Evolutionary conservation across 352 stramenopile species (phyloP).

Genomic region (Pythium biforme): DNA sequence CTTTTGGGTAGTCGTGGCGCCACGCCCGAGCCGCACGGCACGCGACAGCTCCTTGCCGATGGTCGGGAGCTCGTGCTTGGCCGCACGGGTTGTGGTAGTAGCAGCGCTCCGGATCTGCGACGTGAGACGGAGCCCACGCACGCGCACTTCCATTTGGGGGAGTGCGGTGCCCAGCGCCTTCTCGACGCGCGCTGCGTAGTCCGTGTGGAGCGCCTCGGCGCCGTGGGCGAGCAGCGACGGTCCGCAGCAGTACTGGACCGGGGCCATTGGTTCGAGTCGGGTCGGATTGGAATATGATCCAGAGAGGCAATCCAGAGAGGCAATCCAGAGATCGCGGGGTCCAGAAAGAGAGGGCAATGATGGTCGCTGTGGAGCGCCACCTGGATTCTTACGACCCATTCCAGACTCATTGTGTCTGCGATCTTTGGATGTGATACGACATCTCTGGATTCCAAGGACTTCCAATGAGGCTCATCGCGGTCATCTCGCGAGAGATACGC

Average conservation of each 20-base stretch:
- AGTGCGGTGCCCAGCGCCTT: slow-evolving; percentile 28
- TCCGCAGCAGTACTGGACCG: not conserved
- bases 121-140: slow-evolving; percentile 37
- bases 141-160: slow-evolving; percentile 49
- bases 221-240: slow-evolving; percentile 35
- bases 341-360: too few species aligned
- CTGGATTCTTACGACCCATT: too few species aligned
- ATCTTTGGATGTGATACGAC: too few species aligned
- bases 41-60: slow-evolving; percentile 19
- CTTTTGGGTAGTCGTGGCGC: slow-evolving; percentile 37
- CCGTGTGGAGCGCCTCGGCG: slow-evolving; percentile 31
- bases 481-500: too few species aligned
- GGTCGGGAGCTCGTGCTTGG: slow-evolving; percentile 23
- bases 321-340: too few species aligned
- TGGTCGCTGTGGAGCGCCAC: too few species aligned
- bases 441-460: too few species aligned
- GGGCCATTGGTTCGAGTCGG: not conserved
- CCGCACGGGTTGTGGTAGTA: slow-evolving; percentile 5
- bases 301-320: too few species aligned
- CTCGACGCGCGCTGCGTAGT: slow-evolving; percentile 31
- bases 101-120: slow-evolving; percentile 30
- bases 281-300: not conserved
- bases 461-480: too few species aligned
- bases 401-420: too few species aligned
- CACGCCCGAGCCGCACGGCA: slow-evolving; percentile 18